phyloP scores from a whole-genome alignment of 805 yeast species.

The Hyphopichia homilentoma region DNA sequence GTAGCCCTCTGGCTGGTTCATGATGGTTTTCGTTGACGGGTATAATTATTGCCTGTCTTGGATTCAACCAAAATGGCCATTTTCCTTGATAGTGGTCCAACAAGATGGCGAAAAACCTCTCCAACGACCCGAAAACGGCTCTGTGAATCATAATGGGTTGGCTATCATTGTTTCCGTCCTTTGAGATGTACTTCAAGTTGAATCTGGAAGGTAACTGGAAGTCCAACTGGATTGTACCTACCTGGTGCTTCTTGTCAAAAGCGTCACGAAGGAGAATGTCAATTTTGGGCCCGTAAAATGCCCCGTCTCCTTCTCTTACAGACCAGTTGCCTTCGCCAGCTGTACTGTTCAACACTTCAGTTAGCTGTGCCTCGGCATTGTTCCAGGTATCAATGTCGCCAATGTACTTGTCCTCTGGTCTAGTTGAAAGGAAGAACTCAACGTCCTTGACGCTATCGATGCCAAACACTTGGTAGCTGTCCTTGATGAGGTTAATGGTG shows the following conservation, averaged over 20 bases:
- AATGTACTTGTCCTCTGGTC: slow-evolving; percentile 73
- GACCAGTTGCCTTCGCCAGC: slow-evolving; percentile 58
- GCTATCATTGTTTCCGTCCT: slow-evolving; percentile 46
- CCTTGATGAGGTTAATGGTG: slow-evolving; percentile 69
- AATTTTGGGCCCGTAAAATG: slow-evolving; percentile 94
- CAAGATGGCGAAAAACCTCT: slow-evolving; percentile 84
- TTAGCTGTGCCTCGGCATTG: slow-evolving; percentile 68
- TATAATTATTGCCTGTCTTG: slow-evolving; percentile 81
- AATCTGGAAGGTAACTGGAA: slow-evolving; percentile 91
- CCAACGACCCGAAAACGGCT: slow-evolving; percentile 93
- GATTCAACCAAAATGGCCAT: slow-evolving; percentile 98
- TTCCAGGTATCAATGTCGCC: slow-evolving; percentile 82
- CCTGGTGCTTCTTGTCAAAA: slow-evolving; percentile 79
- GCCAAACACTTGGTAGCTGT: slow-evolving; percentile 70
- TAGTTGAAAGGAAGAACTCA: slow-evolving; percentile 68
- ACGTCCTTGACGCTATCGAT: slow-evolving; percentile 46
- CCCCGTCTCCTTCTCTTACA: slow-evolving; percentile 91
- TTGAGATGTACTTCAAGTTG: slow-evolving; percentile 59
- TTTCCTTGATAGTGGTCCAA: slow-evolving; percentile 87
- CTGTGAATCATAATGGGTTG: slow-evolving; percentile 94
- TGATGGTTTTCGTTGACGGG: slow-evolving; percentile 70
- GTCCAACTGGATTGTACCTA: slow-evolving; percentile 93
- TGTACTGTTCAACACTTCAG: slow-evolving; percentile 49
- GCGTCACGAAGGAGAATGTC: slow-evolving; percentile 82
- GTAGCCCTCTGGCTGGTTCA: slow-evolving; percentile 50